These are phyloP conservation scores for Cyberlindnera xishuangbannaensis DNA, from an alignment of 805 yeast genomes.

Conservation along the genomic window DNA sequence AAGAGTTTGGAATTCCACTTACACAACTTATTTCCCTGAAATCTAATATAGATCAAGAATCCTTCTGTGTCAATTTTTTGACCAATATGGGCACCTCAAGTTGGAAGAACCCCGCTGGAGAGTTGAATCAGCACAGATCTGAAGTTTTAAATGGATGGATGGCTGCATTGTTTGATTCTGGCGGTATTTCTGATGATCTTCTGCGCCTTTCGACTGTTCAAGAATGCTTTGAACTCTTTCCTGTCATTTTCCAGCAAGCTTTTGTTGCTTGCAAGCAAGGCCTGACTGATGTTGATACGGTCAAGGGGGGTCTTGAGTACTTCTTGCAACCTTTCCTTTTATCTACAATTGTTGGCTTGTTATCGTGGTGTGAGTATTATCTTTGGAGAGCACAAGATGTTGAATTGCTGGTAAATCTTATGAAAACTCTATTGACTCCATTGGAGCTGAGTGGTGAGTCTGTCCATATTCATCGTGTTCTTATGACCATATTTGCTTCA, in stretches of 20 bases:
- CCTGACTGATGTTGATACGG: slow-evolving; percentile 49
- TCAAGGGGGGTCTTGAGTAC: slow-evolving; percentile 79
- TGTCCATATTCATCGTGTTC: slow-evolving; percentile 35
- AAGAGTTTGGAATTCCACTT: slow-evolving; percentile 32
- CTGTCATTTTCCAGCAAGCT: slow-evolving; percentile 70
- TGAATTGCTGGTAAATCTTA: slow-evolving; percentile 31
- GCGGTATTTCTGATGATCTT: slow-evolving; percentile 81
- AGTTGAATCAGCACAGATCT: slow-evolving; percentile 18
- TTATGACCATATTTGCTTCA: slow-evolving; percentile 25
- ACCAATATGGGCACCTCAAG: slow-evolving; percentile 24
- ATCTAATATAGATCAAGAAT: slow-evolving; percentile 14
- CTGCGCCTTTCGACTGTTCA: slow-evolving; percentile 59
- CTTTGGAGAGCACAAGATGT: slow-evolving; percentile 30
- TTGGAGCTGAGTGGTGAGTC: slow-evolving; percentile 41
- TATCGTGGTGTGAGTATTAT: slow-evolving; percentile 43
- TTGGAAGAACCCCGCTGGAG: slow-evolving; percentile 22
- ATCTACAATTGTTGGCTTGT: slow-evolving; percentile 46
- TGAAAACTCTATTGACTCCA: slow-evolving; percentile 38
- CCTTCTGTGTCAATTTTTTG: slow-evolving; percentile 29
- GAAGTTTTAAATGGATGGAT: slow-evolving; percentile 64
- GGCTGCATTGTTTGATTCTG: slow-evolving; percentile 70
- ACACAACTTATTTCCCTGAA: slow-evolving; percentile 23
- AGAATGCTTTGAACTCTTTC: slow-evolving; percentile 64
- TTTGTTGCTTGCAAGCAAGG: slow-evolving; percentile 52
- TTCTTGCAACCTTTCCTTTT: slow-evolving; percentile 76